Evolutionary conservation across 2,329 filamentous ascomycete species (phyloP), one percentile per base, ranked within the genome.

Genomic region (Cryphonectria carpinicola): DNA sequence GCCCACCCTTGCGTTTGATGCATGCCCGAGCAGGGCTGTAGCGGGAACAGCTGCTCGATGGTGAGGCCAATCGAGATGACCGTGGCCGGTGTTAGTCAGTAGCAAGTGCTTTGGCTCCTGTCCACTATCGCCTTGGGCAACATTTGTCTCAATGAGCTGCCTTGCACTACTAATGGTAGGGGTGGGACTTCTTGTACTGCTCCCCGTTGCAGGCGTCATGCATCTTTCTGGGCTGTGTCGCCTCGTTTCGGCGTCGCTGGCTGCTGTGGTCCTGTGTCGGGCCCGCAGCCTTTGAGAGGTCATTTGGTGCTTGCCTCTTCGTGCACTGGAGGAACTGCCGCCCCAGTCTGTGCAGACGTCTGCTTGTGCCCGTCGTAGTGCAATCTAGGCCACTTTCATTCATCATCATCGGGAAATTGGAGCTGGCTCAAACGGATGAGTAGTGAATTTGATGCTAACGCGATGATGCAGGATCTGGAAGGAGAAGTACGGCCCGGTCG

Each of bases 401-500:
- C 7, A n/a, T n/a, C 43, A 37, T 56, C 13, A 28, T 17, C 25
- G 7, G 14, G 14, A 32, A 8, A 58, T n/a, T 32, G 14, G 25
- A 58, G 5, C 5, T 8, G 5, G 25, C n/a, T 65, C 25, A 7
- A 13, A 13, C n/a, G 28, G 25, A 19, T 64, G n/a, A 46, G 63
- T 28, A 17, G 11, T 58, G 25, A 58, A 7, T 17, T 17, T 25
- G 22, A 43, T 65, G 25, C 71, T 72, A 41, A 72, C 25, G 3
- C 10, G 10, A 17, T 37, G 32, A 8, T 41, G n/a, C 79, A 97
- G 94, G 95, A 98, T 98, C 79, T 98, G 95, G 94, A 98, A 98
- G 81, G 94, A 97, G 73, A 98, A 98, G 83, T 98, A 98, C 83
- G 87, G 87, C 76, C 85, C 87, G 46, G 82, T 76, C 66, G 82